These are phyloP conservation scores for Colletotrichum falcatum DNA, from an alignment of 2,329 filamentous ascomycete species.

Conservation along the genomic window DNA sequence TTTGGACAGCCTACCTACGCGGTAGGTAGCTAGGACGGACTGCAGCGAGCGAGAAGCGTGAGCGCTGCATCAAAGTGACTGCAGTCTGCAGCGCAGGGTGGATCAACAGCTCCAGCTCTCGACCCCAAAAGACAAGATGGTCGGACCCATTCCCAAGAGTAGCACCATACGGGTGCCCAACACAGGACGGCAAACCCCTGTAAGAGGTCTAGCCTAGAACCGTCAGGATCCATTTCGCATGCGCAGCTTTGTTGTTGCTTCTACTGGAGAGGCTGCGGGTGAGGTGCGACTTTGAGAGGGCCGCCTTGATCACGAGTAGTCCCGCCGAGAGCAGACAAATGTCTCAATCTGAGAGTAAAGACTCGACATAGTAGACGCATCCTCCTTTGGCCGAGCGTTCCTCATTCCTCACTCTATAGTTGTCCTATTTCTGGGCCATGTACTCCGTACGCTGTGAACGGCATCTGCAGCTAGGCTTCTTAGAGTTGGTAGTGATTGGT, in stretches of 20 bases:
- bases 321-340: background rate
- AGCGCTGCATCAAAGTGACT: slow-evolving; percentile 16
- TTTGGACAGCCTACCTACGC: slow-evolving; percentile 10
- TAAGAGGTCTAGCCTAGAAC: slow-evolving; percentile 18
- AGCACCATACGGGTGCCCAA: slow-evolving; percentile 8
- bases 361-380: slow-evolving; percentile 5
- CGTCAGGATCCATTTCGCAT: slow-evolving; percentile 17
- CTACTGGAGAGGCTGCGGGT: background rate
- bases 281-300: background rate
- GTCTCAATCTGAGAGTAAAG: background rate
- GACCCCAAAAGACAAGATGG: slow-evolving; percentile 28
- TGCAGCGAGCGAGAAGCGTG: slow-evolving; percentile 19
- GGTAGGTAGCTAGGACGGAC: too few species aligned
- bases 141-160: slow-evolving; percentile 10
- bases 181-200: slow-evolving; percentile 9
- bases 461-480: slow-evolving; percentile 21
- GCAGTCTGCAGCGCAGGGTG: slow-evolving; percentile 12
- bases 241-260: background rate
- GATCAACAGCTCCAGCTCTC: slow-evolving; percentile 22
- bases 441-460: background rate
- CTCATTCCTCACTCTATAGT: slow-evolving; percentile 16
- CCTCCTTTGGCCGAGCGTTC: slow-evolving; percentile 1
- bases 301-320: too few species aligned
- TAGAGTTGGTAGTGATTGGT: slow-evolving; percentile 27
- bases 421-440: slow-evolving; percentile 40